Base-by-base conservation (phyloP, 257 asterid species). In the Paulownia fortunei region DNA sequence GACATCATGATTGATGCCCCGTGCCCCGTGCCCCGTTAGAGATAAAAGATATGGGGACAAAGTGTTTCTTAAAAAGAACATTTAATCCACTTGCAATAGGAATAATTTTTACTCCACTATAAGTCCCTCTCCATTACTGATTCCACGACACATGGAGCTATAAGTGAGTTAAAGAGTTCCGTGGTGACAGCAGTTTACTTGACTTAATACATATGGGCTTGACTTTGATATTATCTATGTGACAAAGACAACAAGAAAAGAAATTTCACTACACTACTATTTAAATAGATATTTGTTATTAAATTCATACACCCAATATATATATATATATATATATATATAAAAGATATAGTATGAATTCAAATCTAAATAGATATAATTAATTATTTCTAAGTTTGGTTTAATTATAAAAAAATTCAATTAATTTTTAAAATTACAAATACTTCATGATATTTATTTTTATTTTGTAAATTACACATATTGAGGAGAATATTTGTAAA, bases 21-120 rank as follows among this genome's bases (percentile, higher is more conserved):
- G n/a, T n/a, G n/a, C n/a, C 62, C 27, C 8, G 6, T 74, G 63
- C 61, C 72, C 13, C 63, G 15, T 62, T 47, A 52, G 26, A 61
- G 49, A 74, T 74, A 47, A 74, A 23, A 36, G 39, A 41, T 15
- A n/a, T 54, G 69, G 68, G 23, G 49, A 65, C 71, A 26, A 27
- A 59, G 59, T 24, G 61, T 36, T 12, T 7, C 0, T 32, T 18
- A 65, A 15, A 73, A 72, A 67, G 24, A 23, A 27, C 12, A 41
- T 58, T 9, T 34, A 80, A 39, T 61, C 62, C 59, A 62, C 60
- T 6, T 61, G 59, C 34, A 41, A 76, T 18, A 41, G 5, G 65
- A 68, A 67, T 36, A 21, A 32, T 44, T 55, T 11, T 52, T 42
- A 12, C 47, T 66, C 60, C 68, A 61, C 16, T 0, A 32, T 16